Base-by-base conservation (phyloP, 2,329 filamentous ascomycete genomes). In the Ceratocystis diversiconidia region DNA sequence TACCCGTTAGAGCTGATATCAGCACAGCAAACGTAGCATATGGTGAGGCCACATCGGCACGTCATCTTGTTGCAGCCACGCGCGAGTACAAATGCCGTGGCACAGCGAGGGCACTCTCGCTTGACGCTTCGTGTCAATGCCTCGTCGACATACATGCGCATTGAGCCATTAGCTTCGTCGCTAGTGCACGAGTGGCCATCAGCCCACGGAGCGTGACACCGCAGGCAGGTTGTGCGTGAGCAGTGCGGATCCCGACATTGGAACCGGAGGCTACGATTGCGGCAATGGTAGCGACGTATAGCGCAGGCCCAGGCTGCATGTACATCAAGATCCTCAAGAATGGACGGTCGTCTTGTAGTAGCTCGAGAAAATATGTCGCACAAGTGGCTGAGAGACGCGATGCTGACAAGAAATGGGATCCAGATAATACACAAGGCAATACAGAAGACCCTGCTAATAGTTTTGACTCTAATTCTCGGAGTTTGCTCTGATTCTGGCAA, bases 31-130 rank as follows among this genome's bases (percentile, higher is more conserved):
- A 97, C 85, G 72, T 99, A 99, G 74, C 94, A 99, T 92, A 97
- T 97, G 70, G 89, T 88, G 76, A 97, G 97, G 7, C 94, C 94
- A 75, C 94, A 99, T 17, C 91, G 86, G 73, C 94, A 97, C 5
- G 90, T 92, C 50, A 99, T 81, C 77, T 97, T 97, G 79, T 99
- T 99, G 81, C 94, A 99, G 71, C 94, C 94, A 30, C 87, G 86
- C 5, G 85, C 87, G 75, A 97, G 97, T 76, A 99, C 89, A 73
- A 97, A 97, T 17, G 87, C 89, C 8, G 92, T 89, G 70, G 89
- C 87, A 78, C 94, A 99, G 61, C 87, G 84, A 7, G 94, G 94
- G 73, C 94, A 99, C 8, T 94, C 92, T 62, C 94, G 88, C 77
- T 97, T 99, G 73, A 97, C 85, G 28, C 92, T 92, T 73, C 92